phyloP scores from a whole-genome alignment of 176 grass and related monocot genomes.

The Tillandsia leiboldiana region DNA sequence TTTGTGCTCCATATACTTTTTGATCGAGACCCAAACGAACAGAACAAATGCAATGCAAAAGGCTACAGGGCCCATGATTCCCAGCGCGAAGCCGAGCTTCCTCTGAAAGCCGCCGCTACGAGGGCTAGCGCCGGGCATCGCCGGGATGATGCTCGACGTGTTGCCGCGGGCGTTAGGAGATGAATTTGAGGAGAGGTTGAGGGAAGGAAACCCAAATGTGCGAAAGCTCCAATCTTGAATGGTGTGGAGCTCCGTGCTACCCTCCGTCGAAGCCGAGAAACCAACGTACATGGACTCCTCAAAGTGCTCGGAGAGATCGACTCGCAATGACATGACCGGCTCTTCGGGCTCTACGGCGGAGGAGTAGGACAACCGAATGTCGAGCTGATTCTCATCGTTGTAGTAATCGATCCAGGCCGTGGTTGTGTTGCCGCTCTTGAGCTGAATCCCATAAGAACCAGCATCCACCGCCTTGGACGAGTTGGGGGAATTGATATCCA shows the following conservation, averaged over 20 bases:
- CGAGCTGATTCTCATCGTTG: conserved; percentile 19
- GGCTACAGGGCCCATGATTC: conserved; percentile 49
- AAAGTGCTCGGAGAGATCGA: conserved; percentile 47
- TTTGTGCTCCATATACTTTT: conserved; percentile 34
- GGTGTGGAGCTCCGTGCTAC: conserved; percentile 64
- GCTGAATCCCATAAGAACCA: conserved; percentile 23
- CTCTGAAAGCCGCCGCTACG: conserved; percentile 13
- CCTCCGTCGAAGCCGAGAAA: conserved; percentile 76
- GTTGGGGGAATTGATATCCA: conserved; percentile 43
- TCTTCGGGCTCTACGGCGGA: conserved; percentile 28
- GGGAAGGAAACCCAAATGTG: conserved; percentile 35
- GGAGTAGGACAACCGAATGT: conserved; percentile 44
- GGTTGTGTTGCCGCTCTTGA: conserved; percentile 61
- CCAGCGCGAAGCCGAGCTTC: conserved; percentile 37
- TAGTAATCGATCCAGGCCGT: conserved; percentile 72
- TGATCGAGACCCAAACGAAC: conserved; percentile 47
- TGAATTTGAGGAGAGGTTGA: conserved; percentile 15
- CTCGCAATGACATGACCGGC: conserved; percentile 29
- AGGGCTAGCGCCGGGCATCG: not conserved
- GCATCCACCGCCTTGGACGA: conserved; percentile 41
- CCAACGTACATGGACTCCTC: conserved; percentile 60
- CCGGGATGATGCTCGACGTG: conserved; percentile 2
- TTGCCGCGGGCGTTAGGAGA: conserved; percentile 19
- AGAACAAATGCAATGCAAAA: conserved; percentile 38
- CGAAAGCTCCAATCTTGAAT: conserved; percentile 64